Evolutionary conservation across 1,284 basidiomycete species (phyloP), one percentile per base, ranked within the genome.

Genomic region (Butyriboletus appendiculatus): DNA sequence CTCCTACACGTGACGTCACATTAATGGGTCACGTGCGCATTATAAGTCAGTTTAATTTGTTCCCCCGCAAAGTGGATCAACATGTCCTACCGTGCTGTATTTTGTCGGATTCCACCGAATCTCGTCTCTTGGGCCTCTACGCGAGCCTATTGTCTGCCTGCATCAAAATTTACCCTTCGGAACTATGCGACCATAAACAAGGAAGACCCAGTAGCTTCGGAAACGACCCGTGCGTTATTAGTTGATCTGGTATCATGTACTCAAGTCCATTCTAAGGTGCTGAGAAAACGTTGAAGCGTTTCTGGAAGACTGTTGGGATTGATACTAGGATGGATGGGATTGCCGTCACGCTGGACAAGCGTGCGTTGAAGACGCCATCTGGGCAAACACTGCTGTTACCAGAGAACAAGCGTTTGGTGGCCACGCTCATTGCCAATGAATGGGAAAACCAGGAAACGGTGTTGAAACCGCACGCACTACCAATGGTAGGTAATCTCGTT

Each of bases 381-480:
- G 95, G 96, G 7, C 83, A 86, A 35, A 79, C 79, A 7, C 75
- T 99, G 32, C 68, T 86, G 26, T 67, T 99, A 16, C 95, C 95
- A 0, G 71, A 75, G 37, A 77, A 85, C 54, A 90, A 92, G 62
- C 73, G 78, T 43, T 70, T 96, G 33, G 77, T 92, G 18, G 95
- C 96, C 1, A 79, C 90, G 1, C 79, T 98, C 53, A 88, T 99
- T 60, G 96, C 95, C 11, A 83, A 90, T 55, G 96, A 99, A 75
- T 99, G 96, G 96, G 93, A 97, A 68, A 92, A 91, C 67, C 96
- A 98, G 75, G 86, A 88, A 53, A 85, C 79, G 22, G 68, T 95
- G 1, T 68, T 98, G 59, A 98, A 96, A 73, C 91, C 91, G 32
- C 93, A 97, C 70, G 88, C 94, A 0, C 75, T 99, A 28, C 96